Evolutionary conservation across 2,329 filamentous ascomycete genomes (phyloP), one percentile per base, ranked within the genome.

Genomic region (Cercospora zeae-maydis): DNA sequence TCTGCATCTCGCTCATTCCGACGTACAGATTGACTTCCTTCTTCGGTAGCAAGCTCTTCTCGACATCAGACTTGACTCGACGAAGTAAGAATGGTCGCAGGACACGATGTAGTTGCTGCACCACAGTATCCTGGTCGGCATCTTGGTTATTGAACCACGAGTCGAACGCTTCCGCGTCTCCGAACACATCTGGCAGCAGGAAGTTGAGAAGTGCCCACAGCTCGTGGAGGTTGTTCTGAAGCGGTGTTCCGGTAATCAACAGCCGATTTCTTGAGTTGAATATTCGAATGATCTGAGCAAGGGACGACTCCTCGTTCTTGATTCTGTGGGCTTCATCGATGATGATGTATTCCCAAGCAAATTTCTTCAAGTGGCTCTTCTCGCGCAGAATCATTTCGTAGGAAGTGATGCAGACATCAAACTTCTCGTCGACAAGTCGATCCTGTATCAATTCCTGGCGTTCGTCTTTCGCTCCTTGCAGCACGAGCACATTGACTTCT

Each of bases 271-370:
- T 87, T 4, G 95, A 99, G 78, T 93, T 91, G 82, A 99, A 99
- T 58, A 97, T 81, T 69, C 95, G 91, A 68, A 99, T 96, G 69
- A 98, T 96, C 74, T 98, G 93, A 2, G 95, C 93, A 2, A 99
- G 83, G 0, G 95, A 97, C 0, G 95, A 99, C 76, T 98, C 92
- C 75, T 99, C 95, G 78, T 99, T 99, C 82, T 99, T 99, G 84
- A 99, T 99, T 64, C 95, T 92, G 77, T 99, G 95, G 1, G 95
- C 88, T 74, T 99, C 95, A 72, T 99, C 95, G 67, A 99, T 96
- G 70, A 99, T 96, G 77, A 99, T 99, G 78, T 99, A 99, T 76
- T 99, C 93, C 95, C 95, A 99, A 0, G 95, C 93, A 76, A 99
- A 96, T 77, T 98, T 98, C 80, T 95, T 96, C 69, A 99, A 78